Conservation (phyloP, 805 yeast species). For the Saturnispora sanitii region DNA sequence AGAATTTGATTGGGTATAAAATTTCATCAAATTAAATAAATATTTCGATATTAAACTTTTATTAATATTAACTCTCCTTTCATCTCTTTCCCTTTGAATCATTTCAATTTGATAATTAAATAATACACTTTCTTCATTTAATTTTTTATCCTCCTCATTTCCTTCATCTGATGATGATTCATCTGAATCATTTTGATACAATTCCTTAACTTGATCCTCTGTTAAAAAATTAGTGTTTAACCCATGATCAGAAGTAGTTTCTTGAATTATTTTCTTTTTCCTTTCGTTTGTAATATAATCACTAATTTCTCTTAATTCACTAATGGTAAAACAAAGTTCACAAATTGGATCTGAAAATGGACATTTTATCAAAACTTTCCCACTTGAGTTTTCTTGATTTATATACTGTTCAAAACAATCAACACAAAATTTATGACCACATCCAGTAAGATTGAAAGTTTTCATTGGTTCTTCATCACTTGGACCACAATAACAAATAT, state of each 20-base stretch:
- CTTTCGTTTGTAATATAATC: slow-evolving; percentile 11
- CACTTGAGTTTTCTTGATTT: slow-evolving; percentile 30
- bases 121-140: slow-evolving; percentile 8
- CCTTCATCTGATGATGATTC: slow-evolving; percentile 5
- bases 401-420: slow-evolving; percentile 61
- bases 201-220: slow-evolving; percentile 6
- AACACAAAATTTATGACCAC: slow-evolving; percentile 64
- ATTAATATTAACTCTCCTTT: slow-evolving; percentile 17
- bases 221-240: slow-evolving; percentile 3
- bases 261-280: not conserved
- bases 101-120: slow-evolving; percentile 21
- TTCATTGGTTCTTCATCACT: slow-evolving; percentile 22
- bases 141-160: slow-evolving; percentile 8
- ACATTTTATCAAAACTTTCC: slow-evolving; percentile 49
- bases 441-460: slow-evolving; percentile 41
- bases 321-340: slow-evolving; percentile 31
- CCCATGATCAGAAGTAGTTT: too few species aligned
- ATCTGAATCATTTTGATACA: slow-evolving; percentile 10
- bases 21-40: slow-evolving; percentile 35
- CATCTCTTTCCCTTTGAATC: slow-evolving; percentile 17
- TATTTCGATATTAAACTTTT: slow-evolving; percentile 27
- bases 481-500: slow-evolving; percentile 63
- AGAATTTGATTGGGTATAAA: slow-evolving; percentile 42
- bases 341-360: slow-evolving; percentile 46
- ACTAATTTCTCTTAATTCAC: slow-evolving; percentile 29